phyloP scores from a whole-genome alignment of 1,284 basidiomycete genomes.

The Ceratobasidium sp. region DNA sequence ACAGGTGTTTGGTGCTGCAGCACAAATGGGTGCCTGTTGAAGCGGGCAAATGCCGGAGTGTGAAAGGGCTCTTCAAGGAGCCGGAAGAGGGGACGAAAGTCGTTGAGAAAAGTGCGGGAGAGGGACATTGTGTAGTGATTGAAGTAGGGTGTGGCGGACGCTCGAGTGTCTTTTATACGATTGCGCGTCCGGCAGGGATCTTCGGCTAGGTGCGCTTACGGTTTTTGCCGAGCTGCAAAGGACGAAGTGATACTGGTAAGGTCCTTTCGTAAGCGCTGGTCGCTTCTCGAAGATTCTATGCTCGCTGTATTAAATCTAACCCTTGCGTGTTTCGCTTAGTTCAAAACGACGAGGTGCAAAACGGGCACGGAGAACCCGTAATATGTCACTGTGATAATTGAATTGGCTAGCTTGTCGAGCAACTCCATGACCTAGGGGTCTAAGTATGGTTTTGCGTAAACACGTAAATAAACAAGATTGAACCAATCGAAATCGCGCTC shows the following conservation, averaged over 20 bases:
- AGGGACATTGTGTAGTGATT: conserved; percentile 57
- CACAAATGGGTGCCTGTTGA: conserved; percentile 51
- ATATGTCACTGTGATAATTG: too few relatives aligned
- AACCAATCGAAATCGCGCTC: too few relatives aligned
- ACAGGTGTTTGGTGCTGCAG: conserved; percentile 63
- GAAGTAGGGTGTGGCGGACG: conserved; percentile 53
- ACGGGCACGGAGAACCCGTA: too few relatives aligned
- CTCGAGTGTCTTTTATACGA: too few relatives aligned
- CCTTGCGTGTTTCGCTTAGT: too few relatives aligned
- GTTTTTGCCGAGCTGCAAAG: conserved; percentile 78
- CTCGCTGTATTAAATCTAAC: not conserved
- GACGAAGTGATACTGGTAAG: conserved; percentile 55
- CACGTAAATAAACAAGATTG: too few relatives aligned
- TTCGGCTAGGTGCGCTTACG: conserved; percentile 76
- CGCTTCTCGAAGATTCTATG: conserved; percentile 30
- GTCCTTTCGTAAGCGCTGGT: conserved; percentile 35
- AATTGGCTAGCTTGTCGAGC: too few relatives aligned
- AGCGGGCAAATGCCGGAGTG: conserved; percentile 25
- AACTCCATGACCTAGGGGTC: too few relatives aligned
- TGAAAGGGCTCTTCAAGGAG: conserved; percentile 65
- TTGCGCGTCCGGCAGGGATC: conserved; percentile 64
- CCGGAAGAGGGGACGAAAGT: conserved; percentile 80
- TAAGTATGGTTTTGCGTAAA: too few relatives aligned
- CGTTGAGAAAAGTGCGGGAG: conserved; percentile 74
- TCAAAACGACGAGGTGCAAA: too few relatives aligned